Evolutionary conservation across 2,329 filamentous ascomycete species (phyloP).

Genomic region (Epichloe amarillans): DNA sequence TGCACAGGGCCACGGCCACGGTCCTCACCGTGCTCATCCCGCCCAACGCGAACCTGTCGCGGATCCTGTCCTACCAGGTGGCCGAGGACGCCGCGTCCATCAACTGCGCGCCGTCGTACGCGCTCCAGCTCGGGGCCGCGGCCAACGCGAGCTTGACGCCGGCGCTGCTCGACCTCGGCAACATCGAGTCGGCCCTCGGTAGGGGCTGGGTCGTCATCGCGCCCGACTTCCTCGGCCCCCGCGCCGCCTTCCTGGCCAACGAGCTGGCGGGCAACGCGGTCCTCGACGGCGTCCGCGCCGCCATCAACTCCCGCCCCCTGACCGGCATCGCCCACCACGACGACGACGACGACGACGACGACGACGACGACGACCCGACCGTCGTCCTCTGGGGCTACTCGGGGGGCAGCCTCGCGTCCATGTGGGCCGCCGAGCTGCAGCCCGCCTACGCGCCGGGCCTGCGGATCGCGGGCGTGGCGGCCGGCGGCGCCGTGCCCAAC

Average conservation of each 20-base stretch:
- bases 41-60: slow-evolving; percentile 13
- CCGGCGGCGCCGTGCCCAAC: no score
- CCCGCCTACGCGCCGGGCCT: slow-evolving; percentile 14
- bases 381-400: no score
- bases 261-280: slow-evolving; percentile 26
- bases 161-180: slow-evolving; percentile 11
- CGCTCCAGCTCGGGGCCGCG: slow-evolving; percentile 8
- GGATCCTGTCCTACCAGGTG: slow-evolving; percentile 29
- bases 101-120: slow-evolving; percentile 19
- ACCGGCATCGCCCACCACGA: no score
- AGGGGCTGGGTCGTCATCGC: slow-evolving; percentile 33
- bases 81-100: slow-evolving; percentile 26
- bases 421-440: slow-evolving; percentile 9
- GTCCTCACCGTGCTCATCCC: slow-evolving; percentile 27
- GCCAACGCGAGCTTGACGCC: slow-evolving; percentile 15
- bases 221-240: slow-evolving; percentile 33
- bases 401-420: slow-evolving; percentile 5
- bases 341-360: no score
- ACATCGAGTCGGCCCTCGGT: slow-evolving; percentile 17
- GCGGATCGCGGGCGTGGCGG: slow-evolving; percentile 12
- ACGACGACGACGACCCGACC: no score
- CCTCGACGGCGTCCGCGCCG: slow-evolving; percentile 30
- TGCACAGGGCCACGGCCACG: slow-evolving; percentile 21
- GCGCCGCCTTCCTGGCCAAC: slow-evolving; percentile 28
- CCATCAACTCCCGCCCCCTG: slow-evolving; percentile 13